These are phyloP conservation scores for Zostera marina DNA, from an alignment of 116 monocot genomes.

Conservation along the genomic window DNA sequence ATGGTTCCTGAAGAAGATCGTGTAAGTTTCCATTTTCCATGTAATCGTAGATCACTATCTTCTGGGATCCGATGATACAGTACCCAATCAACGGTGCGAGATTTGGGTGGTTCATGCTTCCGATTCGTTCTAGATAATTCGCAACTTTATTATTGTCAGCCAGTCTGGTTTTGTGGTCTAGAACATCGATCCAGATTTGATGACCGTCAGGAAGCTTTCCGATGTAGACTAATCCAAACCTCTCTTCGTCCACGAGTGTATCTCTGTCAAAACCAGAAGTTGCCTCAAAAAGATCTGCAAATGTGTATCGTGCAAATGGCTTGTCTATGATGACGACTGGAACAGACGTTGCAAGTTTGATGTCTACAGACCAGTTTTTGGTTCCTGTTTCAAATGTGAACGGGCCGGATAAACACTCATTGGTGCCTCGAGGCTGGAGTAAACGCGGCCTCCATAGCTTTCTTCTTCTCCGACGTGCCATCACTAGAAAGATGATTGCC, in stretches of 20 bases:
- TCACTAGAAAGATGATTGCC: conserved; percentile 25
- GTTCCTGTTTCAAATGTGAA: conserved; percentile 65
- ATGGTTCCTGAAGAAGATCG: conserved; percentile 55
- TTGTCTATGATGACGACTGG: conserved; percentile 84
- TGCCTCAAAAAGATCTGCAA: conserved; percentile 49
- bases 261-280: conserved; percentile 48
- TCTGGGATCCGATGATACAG: conserved; percentile 64
- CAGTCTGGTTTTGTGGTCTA: conserved; percentile 27
- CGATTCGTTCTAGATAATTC: conserved; percentile 58
- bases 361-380: conserved; percentile 59
- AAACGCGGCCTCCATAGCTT: neutral
- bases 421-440: conserved; percentile 9
- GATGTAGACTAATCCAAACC: conserved; percentile 59
- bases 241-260: conserved; percentile 54
- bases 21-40: conserved; percentile 93
- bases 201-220: conserved; percentile 55
- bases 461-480: conserved; percentile 21
- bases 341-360: conserved; percentile 40
- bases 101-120: conserved; percentile 64
- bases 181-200: conserved; percentile 59
- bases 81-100: conserved; percentile 69
- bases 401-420: conserved; percentile 24
- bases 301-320: conserved; percentile 64
- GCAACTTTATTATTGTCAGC: conserved; percentile 41
- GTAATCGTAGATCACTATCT: conserved; percentile 74